A percentile compares a stretch with the other conserved stretches of the same genome.
Conservation (phyloP, 129 eudicot genomes). For the Tagetes erecta region DNA sequence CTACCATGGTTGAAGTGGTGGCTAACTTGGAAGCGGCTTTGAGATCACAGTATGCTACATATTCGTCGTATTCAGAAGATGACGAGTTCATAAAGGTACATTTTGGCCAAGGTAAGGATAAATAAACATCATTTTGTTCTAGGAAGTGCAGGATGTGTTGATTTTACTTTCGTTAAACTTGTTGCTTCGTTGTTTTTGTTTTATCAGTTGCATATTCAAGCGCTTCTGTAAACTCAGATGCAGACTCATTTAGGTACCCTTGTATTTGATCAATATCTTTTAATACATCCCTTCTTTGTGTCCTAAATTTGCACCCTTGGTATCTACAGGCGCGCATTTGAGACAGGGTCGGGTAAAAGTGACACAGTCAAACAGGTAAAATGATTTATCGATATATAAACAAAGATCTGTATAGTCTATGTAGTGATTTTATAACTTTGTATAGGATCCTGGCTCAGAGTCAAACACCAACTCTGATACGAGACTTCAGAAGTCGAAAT, state of each 20-base stretch:
- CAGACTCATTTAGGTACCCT: not conserved
- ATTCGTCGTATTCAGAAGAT: not conserved
- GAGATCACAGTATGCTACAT: not conserved
- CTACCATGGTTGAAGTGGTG: constrained; percentile 16
- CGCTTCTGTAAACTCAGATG: constrained; percentile 3
- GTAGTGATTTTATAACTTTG: not conserved
- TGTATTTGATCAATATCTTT: not conserved
- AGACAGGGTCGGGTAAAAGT: constrained; percentile 7
- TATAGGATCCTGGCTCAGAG: constrained; percentile 10
- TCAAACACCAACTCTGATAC: not conserved
- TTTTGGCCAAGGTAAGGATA: not conserved
- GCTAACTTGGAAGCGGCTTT: constrained; percentile 7
- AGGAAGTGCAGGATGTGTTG: not conserved
- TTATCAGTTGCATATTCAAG: constrained; percentile 3
- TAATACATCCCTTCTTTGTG: not conserved
- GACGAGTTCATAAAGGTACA: constrained; percentile 1
- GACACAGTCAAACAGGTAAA: not conserved
- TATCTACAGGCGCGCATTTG: not conserved
- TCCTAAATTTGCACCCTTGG: not conserved
- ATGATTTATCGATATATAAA: not conserved
- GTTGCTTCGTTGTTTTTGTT: not conserved
- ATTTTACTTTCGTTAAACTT: not conserved
- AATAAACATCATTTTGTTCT: not conserved
- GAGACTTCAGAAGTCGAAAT: not conserved
- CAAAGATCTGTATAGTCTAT: not conserved